These are phyloP conservation scores for Aspergillus saccharolyticus DNA, from an alignment of 495 filamentous ascomycete species.

Conservation along the genomic window DNA sequence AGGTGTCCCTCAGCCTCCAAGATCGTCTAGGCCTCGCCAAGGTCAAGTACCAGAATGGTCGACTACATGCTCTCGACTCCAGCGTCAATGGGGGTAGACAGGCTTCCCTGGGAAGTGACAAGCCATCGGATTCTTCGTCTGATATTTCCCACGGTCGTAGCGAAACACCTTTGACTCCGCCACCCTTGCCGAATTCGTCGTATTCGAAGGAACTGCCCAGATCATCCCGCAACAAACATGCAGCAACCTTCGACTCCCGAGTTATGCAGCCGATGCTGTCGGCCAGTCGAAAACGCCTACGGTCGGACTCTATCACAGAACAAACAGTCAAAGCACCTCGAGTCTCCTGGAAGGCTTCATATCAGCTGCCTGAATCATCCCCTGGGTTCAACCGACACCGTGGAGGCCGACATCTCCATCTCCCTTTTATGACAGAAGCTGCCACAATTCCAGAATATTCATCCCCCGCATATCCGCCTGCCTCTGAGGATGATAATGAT, in stretches of 20 bases:
- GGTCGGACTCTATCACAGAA: constrained; percentile 59
- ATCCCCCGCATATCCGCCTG: constrained; percentile 55
- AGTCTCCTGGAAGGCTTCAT: constrained; percentile 65
- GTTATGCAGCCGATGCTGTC: constrained; percentile 45
- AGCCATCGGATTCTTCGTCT: constrained; percentile 74
- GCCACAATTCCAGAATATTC: constrained; percentile 60
- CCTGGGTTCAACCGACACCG: constrained; percentile 49
- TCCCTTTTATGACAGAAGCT: constrained; percentile 66
- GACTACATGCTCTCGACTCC: constrained; percentile 41
- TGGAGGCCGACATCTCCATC: constrained; percentile 44
- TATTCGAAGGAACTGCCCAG: constrained; percentile 45
- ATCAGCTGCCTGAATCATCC: constrained; percentile 76
- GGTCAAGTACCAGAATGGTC: constrained; percentile 90
- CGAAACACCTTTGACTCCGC: constrained; percentile 44
- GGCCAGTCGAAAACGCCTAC: constrained; percentile 59
- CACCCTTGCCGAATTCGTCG: constrained; percentile 32
- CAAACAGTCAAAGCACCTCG: constrained; percentile 52
- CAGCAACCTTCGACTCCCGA: constrained; percentile 41
- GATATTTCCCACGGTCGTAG: constrained; percentile 47
- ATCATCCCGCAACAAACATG: constrained; percentile 44
- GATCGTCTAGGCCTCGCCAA: constrained; percentile 90
- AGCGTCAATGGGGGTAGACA: constrained; percentile 60
- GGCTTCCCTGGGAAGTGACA: constrained; percentile 28
- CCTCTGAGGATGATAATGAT: constrained; percentile 76
- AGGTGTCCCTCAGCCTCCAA: constrained; percentile 90